Evolutionary conservation across 1,139 yeast genomes (phyloP).

Genomic region (Arxiozyma telluris): DNA sequence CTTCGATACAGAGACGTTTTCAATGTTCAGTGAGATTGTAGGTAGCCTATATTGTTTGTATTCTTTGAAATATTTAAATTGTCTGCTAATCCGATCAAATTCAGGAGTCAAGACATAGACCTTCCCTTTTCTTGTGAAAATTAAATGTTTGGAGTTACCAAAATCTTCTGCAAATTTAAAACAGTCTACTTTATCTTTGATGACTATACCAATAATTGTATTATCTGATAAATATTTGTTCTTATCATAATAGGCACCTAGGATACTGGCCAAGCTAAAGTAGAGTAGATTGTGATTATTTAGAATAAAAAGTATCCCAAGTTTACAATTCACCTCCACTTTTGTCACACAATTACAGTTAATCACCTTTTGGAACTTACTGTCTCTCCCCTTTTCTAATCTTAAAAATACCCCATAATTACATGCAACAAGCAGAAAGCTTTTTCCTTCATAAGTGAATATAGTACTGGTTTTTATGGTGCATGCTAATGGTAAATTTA

Average conservation of each 20-base stretch:
- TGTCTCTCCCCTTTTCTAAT: constrained; percentile 31
- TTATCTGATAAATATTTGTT: constrained; percentile 24
- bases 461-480: constrained; percentile 44
- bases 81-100: constrained; percentile 48
- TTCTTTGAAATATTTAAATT: constrained; percentile 43
- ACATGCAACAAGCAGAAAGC: constrained; percentile 27
- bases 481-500: constrained; percentile 6
- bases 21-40: constrained; percentile 35
- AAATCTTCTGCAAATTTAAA: constrained; percentile 54
- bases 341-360: constrained; percentile 49
- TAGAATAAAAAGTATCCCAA: constrained; percentile 51
- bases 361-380: constrained; percentile 44
- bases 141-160: constrained; percentile 51
- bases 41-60: constrained; percentile 36
- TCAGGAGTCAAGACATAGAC: constrained; percentile 30
- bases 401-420: constrained; percentile 30
- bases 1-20: constrained; percentile 29
- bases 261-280: constrained; percentile 44
- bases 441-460: constrained; percentile 31
- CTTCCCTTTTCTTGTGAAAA: constrained; percentile 41
- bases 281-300: constrained; percentile 53
- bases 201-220: constrained; percentile 28
- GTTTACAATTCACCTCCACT: constrained; percentile 49
- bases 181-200: constrained; percentile 38
- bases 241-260: constrained; percentile 28